Base-by-base conservation (phyloP, 2,329 filamentous ascomycete species). In the Didymella sp. region DNA sequence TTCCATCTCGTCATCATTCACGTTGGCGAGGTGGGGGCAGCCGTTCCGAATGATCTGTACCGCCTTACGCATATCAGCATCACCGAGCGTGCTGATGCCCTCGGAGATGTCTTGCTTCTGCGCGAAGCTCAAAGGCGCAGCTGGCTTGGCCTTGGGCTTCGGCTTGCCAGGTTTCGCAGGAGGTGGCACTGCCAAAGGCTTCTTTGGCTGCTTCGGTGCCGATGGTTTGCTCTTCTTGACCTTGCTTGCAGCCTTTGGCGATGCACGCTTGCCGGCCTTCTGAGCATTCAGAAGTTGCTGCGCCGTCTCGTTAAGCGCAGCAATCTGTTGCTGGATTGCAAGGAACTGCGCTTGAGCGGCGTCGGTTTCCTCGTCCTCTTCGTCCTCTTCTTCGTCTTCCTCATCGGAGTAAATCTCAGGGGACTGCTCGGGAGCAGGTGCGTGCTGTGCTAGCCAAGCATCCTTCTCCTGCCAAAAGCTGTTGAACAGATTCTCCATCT, bases 41-140 rank as follows among this genome's bases (percentile, higher is more conserved):
- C 96, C 94, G 63, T 86, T 87, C 74, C 96, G 92, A 72, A 99
- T 98, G 60, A 98, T 93, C 58, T 89, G 87, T 28, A 97, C 91
- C 0, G 94, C 92, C 64, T 87, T 86, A 46, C 88, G 85, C 70
- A 96, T 89, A 64, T 91, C 87, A n/a, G 83, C 81, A 46, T 89
- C 89, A 17, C 92, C 88, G 55, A 98, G 86, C 60, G 88, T 88
- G 67, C 89, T 90, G 62, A 96, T 95, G 13, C 90, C 90, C 56
- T 89, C 88, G 1, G 92, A 94, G 56, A 99, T 96, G 63, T 93
- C 86, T 56, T 95, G 91, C 81, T 98, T 98, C 78, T 99, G 92
- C 3, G 89, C 83, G 57, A 88, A 85, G 7, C 86, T 88, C 41
- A 92, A 86, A 70, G 90, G 85, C 51, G 84, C 84, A n/a, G 83